These are phyloP conservation scores for Pseudopyricularia javanii DNA, from an alignment of 2,329 filamentous ascomycete genomes.

Conservation along the genomic window DNA sequence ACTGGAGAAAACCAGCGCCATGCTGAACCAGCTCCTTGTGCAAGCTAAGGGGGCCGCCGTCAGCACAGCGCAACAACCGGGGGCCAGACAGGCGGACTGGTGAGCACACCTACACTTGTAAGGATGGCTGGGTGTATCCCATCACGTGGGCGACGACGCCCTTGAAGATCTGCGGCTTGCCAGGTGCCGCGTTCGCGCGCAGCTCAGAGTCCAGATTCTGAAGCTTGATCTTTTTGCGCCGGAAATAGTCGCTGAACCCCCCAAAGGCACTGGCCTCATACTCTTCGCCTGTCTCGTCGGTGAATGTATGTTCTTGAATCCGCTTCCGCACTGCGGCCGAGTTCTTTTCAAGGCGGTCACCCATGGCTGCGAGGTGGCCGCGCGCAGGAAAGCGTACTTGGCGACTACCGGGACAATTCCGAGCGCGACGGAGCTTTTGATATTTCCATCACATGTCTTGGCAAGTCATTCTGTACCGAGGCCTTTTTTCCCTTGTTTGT, in stretches of 20 bases:
- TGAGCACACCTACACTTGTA: constrained; percentile 50
- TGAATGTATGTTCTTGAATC: constrained; percentile 57
- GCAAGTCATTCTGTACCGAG: too few species aligned
- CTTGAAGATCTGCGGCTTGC: constrained; percentile 77
- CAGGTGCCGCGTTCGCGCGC: constrained; percentile 46
- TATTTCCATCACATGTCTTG: background rate
- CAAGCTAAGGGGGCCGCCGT: constrained; percentile 31
- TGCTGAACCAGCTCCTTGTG: constrained; percentile 80
- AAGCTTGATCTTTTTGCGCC: constrained; percentile 91
- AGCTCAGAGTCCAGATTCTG: constrained; percentile 86
- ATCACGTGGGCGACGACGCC: constrained; percentile 86
- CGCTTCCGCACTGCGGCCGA: constrained; percentile 49
- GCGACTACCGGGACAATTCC: background rate
- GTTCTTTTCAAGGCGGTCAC: constrained; percentile 48
- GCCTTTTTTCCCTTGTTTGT: too few species aligned
- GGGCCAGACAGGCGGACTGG: background rate
- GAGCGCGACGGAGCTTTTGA: too few species aligned
- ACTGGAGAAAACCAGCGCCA: constrained; percentile 92
- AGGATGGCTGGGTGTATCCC: constrained; percentile 87
- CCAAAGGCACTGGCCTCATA: constrained; percentile 81
- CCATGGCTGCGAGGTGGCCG: constrained; percentile 28
- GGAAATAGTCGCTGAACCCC: constrained; percentile 83
- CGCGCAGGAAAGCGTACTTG: background rate
- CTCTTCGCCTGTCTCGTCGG: constrained; percentile 77
- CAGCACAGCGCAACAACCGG: constrained; percentile 3